phyloP scores from a whole-genome alignment of 2,329 filamentous ascomycete species.

The Corynespora cassiicola region DNA sequence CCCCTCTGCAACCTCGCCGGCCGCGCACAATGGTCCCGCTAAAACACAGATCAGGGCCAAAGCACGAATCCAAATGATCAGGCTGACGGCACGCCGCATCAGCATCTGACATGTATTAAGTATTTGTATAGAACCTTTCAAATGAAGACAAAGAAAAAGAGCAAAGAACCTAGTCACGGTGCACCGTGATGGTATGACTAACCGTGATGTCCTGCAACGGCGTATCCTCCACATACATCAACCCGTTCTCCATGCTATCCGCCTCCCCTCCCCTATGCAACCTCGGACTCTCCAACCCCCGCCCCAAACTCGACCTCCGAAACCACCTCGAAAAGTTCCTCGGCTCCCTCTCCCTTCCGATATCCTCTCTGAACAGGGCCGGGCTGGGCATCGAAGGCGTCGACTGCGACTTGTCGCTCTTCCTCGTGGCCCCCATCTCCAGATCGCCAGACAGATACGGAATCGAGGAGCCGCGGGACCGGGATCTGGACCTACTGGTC shows the following conservation, averaged over 20 bases:
- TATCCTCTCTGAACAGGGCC: constrained; percentile 4
- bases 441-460: no score
- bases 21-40: background rate
- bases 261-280: no score
- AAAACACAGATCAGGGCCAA: background rate
- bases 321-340: constrained; percentile 19
- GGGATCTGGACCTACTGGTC: constrained; percentile 11
- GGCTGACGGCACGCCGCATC: background rate
- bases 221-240: constrained; percentile 21
- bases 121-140: background rate
- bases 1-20: no score
- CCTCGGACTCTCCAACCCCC: constrained; percentile 2
- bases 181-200: constrained; percentile 9
- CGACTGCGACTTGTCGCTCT: constrained; percentile 8
- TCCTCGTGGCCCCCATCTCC: no score
- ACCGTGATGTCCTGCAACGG: constrained; percentile 9
- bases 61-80: background rate
- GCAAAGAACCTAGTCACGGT: background rate
- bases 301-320: no score
- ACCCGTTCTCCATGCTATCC: constrained; percentile 20
- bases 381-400: constrained; percentile 15
- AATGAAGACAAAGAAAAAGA: background rate
- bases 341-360: constrained; percentile 5
- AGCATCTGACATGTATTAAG: background rate
- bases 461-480: constrained; percentile 10